Evolutionary conservation across 768 basidiomycete genomes (phyloP).

Genomic region (Coprinopsis marcescibilis): DNA sequence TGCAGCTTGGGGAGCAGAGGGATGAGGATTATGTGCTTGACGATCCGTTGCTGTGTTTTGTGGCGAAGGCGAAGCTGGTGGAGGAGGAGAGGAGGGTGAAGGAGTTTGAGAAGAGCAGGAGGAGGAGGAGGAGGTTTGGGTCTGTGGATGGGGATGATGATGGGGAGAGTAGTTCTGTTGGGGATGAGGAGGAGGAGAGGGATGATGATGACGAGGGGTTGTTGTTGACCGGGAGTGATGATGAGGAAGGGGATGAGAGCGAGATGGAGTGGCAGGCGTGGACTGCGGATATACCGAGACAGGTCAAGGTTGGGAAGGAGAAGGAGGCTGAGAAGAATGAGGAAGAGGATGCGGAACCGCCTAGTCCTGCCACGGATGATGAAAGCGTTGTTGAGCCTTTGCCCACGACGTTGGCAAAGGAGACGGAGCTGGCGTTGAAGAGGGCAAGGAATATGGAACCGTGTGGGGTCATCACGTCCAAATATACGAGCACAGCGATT

Average conservation of each 20-base stretch:
- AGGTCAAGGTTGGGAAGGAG: constrained; percentile 15
- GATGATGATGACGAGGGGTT: constrained; percentile 7
- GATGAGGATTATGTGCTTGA: constrained; percentile 4
- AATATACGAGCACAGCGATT: background rate
- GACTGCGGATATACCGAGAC: constrained; percentile 48
- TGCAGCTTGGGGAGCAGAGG: constrained; percentile 17
- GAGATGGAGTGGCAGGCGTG: constrained; percentile 68
- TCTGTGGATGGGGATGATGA: too few species aligned
- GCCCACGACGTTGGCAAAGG: background rate
- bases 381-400: background rate
- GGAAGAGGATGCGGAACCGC: background rate
- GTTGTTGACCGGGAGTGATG: constrained; percentile 27
- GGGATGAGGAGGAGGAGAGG: constrained; percentile 10
- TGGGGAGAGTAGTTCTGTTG: constrained; percentile 1
- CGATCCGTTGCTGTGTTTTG: constrained; percentile 10
- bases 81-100: constrained; percentile 5
- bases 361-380: background rate
- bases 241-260: constrained; percentile 35
- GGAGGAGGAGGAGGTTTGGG: constrained; percentile 5
- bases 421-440: background rate
- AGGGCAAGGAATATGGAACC: background rate
- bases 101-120: constrained; percentile 7
- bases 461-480: background rate
- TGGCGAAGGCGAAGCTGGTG: constrained; percentile 8
- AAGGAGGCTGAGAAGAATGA: constrained; percentile 10